Conservation (phyloP, 768 basidiomycete genomes). For the Fistulinella prunicolor region DNA sequence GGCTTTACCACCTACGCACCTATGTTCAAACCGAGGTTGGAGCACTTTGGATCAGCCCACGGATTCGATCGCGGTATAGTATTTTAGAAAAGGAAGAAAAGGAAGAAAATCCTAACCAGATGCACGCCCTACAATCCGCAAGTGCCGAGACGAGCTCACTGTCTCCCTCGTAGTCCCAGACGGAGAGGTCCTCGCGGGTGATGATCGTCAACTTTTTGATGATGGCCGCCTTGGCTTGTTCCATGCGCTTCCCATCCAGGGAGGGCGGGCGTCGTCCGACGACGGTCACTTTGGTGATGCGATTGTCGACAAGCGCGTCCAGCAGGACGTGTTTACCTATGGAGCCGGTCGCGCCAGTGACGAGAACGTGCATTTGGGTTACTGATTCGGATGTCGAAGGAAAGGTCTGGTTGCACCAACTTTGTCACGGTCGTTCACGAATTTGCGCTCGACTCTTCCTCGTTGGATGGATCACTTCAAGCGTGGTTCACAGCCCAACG, state of each 20-base stretch:
- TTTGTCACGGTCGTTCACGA: too few species aligned
- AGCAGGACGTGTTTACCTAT: constrained; percentile 21
- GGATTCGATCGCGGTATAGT: neutral
- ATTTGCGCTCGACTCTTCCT: too few species aligned
- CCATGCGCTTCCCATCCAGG: constrained; percentile 18
- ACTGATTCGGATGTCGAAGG: too few species aligned
- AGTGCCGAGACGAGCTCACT: constrained; percentile 21
- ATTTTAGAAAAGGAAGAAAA: neutral
- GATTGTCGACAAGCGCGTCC: constrained; percentile 18
- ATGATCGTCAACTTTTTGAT: constrained; percentile 21
- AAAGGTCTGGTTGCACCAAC: too few species aligned
- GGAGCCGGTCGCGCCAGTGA: constrained; percentile 27
- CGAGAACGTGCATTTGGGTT: constrained; percentile 25
- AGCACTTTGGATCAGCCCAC: constrained; percentile 2
- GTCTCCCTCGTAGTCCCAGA: constrained; percentile 29
- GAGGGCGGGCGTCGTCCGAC: constrained; percentile 23
- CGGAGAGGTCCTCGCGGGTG: constrained; percentile 22
- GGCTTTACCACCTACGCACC: constrained; percentile 27
- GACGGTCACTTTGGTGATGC: constrained; percentile 25
- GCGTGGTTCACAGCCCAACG: too few species aligned
- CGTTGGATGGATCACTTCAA: too few species aligned
- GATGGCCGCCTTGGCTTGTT: constrained; percentile 14
- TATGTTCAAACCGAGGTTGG: neutral
- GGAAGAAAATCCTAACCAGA: constrained; percentile 17
- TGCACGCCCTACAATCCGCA: constrained; percentile 22